phyloP scores from a whole-genome alignment of 2,329 filamentous ascomycete species.

The Alternaria sp. region DNA sequence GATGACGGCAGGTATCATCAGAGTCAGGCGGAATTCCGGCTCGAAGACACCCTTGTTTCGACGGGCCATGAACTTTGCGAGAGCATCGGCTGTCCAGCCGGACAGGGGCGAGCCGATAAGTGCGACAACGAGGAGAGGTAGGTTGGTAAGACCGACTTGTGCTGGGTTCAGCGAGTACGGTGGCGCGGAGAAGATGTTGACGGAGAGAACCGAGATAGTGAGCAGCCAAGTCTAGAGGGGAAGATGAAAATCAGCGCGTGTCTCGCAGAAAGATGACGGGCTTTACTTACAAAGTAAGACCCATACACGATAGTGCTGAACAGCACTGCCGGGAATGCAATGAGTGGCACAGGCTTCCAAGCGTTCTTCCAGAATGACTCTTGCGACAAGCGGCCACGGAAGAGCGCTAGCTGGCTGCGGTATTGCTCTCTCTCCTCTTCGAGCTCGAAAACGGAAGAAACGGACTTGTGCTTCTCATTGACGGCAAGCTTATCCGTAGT shows the following conservation, averaged over 20 bases:
- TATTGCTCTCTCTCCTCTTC: slow-evolving; percentile 33
- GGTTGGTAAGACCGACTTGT: slow-evolving; percentile 76
- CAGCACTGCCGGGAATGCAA: slow-evolving; percentile 83
- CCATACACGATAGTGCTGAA: slow-evolving; percentile 85
- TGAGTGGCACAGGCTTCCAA: slow-evolving; percentile 73
- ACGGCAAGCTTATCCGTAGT: slow-evolving; percentile 21
- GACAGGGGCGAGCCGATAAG: slow-evolving; percentile 76
- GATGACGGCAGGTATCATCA: slow-evolving; percentile 42
- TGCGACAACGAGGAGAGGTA: slow-evolving; percentile 81
- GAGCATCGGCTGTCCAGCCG: slow-evolving; percentile 75
- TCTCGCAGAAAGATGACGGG: neutral
- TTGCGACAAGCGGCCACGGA: slow-evolving; percentile 35
- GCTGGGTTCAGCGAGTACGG: slow-evolving; percentile 84
- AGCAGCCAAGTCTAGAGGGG: slow-evolving; percentile 71
- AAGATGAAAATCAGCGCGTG: neutral
- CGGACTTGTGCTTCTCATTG: slow-evolving; percentile 33
- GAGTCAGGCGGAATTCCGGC: slow-evolving; percentile 75
- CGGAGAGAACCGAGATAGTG: slow-evolving; percentile 85
- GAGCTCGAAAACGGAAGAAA: slow-evolving; percentile 21
- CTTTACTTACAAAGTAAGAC: slow-evolving; percentile 66
- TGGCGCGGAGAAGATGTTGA: slow-evolving; percentile 80
- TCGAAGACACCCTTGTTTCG: slow-evolving; percentile 85
- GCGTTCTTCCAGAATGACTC: slow-evolving; percentile 44
- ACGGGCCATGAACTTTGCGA: slow-evolving; percentile 72
- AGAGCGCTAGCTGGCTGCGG: slow-evolving; percentile 30